Conservation (phyloP, 2,329 filamentous ascomycete species). For the Hymenotorrendiella dingleyae region DNA sequence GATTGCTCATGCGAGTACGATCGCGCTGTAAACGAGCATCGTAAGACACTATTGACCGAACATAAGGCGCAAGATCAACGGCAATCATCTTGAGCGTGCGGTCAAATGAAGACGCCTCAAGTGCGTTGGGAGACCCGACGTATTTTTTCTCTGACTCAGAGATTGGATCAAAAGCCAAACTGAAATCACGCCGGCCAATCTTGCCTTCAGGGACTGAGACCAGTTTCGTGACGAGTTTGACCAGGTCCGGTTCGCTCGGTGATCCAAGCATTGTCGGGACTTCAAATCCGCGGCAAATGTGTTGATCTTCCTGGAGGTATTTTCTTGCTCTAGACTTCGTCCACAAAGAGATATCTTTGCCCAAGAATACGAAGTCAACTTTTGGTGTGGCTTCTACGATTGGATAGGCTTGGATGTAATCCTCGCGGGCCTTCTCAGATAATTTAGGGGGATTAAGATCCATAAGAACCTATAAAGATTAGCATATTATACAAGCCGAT, state of each 20-base stretch:
- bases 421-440: constrained; percentile 43
- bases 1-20: constrained; percentile 53
- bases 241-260: constrained; percentile 19
- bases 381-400: constrained; percentile 45
- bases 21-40: constrained; percentile 67
- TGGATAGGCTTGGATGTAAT: constrained; percentile 47
- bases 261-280: constrained; percentile 19
- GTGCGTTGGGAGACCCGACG: constrained; percentile 33
- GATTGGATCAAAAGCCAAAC: constrained; percentile 55
- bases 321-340: constrained; percentile 26
- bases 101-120: constrained; percentile 72
- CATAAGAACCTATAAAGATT: constrained; percentile 19
- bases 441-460: constrained; percentile 23
- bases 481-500: constrained; percentile 1
- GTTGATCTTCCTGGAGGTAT: constrained; percentile 24
- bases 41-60: constrained; percentile 77
- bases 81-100: constrained; percentile 59
- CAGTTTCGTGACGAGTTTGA: constrained; percentile 19
- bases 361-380: constrained; percentile 14
- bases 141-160: constrained; percentile 43
- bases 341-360: constrained; percentile 24
- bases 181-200: constrained; percentile 47
- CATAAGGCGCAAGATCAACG: constrained; percentile 79
- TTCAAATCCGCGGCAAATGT: constrained; percentile 18
- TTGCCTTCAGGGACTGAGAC: constrained; percentile 7